phyloP scores from a whole-genome alignment of 441 rosid species.

The Brassica hybrid region DNA sequence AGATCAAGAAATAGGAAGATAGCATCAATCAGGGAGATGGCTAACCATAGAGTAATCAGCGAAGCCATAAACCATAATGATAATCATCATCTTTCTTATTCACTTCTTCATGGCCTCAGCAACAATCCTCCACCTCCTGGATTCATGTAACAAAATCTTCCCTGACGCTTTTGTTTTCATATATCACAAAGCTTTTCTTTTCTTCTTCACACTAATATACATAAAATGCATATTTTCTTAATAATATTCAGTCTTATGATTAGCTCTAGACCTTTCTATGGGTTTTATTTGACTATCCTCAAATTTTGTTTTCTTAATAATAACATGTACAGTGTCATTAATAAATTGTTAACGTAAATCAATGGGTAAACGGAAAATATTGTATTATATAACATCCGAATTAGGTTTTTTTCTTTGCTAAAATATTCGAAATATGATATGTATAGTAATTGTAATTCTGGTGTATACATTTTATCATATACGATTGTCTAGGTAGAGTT shows the following conservation, averaged over 20 bases:
- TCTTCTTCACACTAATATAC: not conserved
- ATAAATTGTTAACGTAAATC: conserved; percentile 27
- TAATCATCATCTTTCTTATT: conserved; percentile 71
- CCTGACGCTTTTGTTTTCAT: conserved; percentile 35
- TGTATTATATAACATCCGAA: conserved; percentile 11
- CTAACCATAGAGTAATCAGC: conserved; percentile 68
- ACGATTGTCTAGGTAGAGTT: not conserved
- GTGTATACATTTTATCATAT: not conserved
- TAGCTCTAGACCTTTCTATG: not conserved
- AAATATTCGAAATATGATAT: not conserved
- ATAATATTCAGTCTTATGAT: not conserved
- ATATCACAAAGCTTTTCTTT: conserved; percentile 6
- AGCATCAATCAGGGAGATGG: conserved; percentile 55
- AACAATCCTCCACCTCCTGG: conserved; percentile 50
- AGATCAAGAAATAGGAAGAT: conserved; percentile 46
- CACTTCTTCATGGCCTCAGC: conserved; percentile 76
- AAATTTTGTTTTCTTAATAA: conserved; percentile 1
- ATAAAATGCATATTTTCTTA: not conserved
- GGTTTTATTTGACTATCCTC: conserved; percentile 17
- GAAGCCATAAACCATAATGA: conserved; percentile 69
- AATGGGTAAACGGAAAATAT: conserved; percentile 11
- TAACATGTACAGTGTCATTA: conserved; percentile 1
- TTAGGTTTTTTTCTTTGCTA: not conserved
- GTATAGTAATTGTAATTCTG: not conserved
- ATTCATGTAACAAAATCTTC: conserved; percentile 52